Conservation (phyloP, 1,284 basidiomycete species). For the Phylloboletellus chloephorus region DNA sequence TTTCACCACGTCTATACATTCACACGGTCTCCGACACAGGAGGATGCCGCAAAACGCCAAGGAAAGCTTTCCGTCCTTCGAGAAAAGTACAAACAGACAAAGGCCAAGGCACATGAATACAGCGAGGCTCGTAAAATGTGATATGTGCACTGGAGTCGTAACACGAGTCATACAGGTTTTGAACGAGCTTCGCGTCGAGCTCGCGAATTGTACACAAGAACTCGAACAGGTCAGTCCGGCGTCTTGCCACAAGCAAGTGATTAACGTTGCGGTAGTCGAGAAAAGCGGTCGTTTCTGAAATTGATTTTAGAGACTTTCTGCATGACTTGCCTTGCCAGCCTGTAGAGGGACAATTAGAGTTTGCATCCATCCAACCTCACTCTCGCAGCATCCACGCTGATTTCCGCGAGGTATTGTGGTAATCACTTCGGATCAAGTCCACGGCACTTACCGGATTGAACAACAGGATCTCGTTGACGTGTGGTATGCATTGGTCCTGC, state of each 20-base stretch:
- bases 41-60: constrained; percentile 7
- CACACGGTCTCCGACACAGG: constrained; percentile 11
- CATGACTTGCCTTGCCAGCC: constrained; percentile 8
- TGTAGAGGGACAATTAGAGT: constrained; percentile 14
- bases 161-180: constrained; percentile 18
- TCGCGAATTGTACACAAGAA: constrained; percentile 16
- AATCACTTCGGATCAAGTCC: neutral
- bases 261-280: constrained; percentile 11
- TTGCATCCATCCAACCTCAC: constrained; percentile 12
- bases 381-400: neutral
- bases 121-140: constrained; percentile 17
- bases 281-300: constrained; percentile 11
- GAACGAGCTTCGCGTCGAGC: constrained; percentile 16
- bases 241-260: neutral
- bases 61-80: constrained; percentile 15
- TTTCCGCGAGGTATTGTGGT: constrained; percentile 18
- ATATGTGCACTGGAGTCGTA: neutral
- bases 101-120: constrained; percentile 16
- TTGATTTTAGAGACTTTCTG: constrained; percentile 15
- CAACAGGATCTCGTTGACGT: constrained; percentile 6
- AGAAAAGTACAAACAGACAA: constrained; percentile 23
- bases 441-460: constrained; percentile 3
- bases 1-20: neutral
- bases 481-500: constrained; percentile 11
- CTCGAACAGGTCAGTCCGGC: constrained; percentile 20